A percentile compares a stretch with the other conserved stretches of the same genome.
Conservation (phyloP, 2,329 filamentous ascomycete genomes). For the Harringtonia aguacate region DNA sequence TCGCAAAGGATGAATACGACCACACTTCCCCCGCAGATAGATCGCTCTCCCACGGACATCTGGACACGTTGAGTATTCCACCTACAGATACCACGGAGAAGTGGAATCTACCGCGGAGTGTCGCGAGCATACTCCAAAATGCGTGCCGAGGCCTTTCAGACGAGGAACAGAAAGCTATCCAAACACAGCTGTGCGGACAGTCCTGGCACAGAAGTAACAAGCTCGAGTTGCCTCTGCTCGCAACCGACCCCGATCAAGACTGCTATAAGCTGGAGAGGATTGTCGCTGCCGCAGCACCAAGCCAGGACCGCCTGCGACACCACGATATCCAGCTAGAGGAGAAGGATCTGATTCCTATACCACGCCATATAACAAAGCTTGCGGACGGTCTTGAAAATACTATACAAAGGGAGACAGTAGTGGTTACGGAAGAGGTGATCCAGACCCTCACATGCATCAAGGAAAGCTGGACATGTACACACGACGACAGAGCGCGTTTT, state of each 20-base stretch:
- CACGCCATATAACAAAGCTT: not conserved
- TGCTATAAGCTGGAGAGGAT: constrained; percentile 2
- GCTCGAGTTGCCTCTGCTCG: constrained; percentile 7
- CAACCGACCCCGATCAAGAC: constrained; percentile 5
- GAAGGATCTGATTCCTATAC: not conserved
- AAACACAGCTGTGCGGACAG: not conserved
- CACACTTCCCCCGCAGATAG: not conserved
- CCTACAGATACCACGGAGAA: constrained; percentile 1
- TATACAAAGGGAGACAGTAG: constrained; percentile 1
- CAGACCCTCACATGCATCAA: not conserved
- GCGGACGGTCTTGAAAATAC: not conserved
- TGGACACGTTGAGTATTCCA: constrained; percentile 1
- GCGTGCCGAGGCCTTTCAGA: not conserved
- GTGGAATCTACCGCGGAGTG: constrained; percentile 5
- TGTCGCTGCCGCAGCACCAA: not conserved
- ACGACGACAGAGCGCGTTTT: not conserved
- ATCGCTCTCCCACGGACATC: not conserved
- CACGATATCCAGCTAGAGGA: not conserved
- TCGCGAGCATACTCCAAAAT: constrained; percentile 1
- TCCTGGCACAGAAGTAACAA: not conserved
- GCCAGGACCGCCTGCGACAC: not conserved
- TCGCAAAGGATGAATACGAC: not conserved
- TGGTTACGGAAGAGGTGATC: constrained; percentile 3
- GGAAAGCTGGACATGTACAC: not conserved
- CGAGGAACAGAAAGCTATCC: not conserved